Base-by-base conservation (phyloP, 169 alveolate species). In the Eimeria necatrix region DNA sequence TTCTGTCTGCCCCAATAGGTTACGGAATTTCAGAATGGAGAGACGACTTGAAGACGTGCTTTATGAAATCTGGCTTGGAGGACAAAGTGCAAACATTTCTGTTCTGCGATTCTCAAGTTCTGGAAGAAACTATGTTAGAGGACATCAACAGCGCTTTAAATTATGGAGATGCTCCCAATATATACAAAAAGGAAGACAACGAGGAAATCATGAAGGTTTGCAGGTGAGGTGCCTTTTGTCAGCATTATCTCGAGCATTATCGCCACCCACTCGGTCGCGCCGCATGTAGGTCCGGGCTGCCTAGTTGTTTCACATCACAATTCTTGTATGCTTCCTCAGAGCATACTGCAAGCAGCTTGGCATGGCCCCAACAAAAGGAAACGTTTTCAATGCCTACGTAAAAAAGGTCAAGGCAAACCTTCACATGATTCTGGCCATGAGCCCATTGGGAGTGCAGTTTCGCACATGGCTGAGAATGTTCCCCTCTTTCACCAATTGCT, bases 401-500 rank as follows among this genome's bases (percentile, higher is more conserved):
- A 94, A 95, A 70, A 96, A 99, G 93, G 99, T 98, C 32, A 97
- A 98, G 97, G 97, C 97, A 68, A 98, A 99, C 95, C 97, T 98
- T 73, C 99, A 98, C 93, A 96, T 99, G 70, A 98, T 98, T 53
- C 97, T 98, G 81, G 98, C 99, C 24, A 98, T 99, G 99, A 98
- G 99, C 80, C 99, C 99, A 26, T 99, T 98, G 51, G 99, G 99
- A 64, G 98, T 98, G 59, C 98, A 98, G 93, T 98, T 98, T 98
- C 98, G 99, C 85, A 99, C 98, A 80, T 98, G 99, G 94, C 98
- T 98, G 94, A 97, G 99, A 70, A 99, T 98, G 97, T 98, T 98
- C 99, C 99, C 99, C 41, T 98, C 99, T 46, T 96, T 99, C 73
- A 98, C 98, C 97, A 98, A 98, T 86, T 98, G 99, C 93, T 99